Evolutionary conservation across 495 filamentous ascomycete genomes (phyloP).

Genomic region (Trichoderma virens): DNA sequence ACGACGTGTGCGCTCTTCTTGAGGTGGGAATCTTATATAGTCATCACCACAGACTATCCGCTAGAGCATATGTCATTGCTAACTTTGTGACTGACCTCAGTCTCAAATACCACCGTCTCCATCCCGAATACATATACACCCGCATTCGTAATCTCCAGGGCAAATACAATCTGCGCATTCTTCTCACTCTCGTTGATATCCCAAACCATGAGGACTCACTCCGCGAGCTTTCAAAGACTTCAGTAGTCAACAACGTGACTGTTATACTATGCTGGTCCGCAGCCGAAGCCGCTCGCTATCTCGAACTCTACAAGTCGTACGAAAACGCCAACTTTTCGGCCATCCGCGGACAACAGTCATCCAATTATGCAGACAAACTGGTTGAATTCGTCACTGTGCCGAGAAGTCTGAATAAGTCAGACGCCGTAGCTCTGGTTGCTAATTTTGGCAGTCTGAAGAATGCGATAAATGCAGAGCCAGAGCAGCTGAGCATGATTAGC

Average conservation of each 20-base stretch:
- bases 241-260: conserved; percentile 81
- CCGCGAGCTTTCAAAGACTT: conserved; percentile 76
- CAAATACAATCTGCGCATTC: conserved; percentile 74
- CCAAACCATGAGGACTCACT: conserved; percentile 70
- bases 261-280: conserved; percentile 90
- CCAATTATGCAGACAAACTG: conserved; percentile 75
- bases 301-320: conserved; percentile 88
- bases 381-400: conserved; percentile 93
- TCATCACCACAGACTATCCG: background rate
- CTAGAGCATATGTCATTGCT: background rate
- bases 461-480: conserved; percentile 78
- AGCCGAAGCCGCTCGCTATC: conserved; percentile 83
- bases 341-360: conserved; percentile 75
- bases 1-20: conserved; percentile 92
- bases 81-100: conserved; percentile 26
- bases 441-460: conserved; percentile 81
- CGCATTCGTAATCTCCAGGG: conserved; percentile 72
- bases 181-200: conserved; percentile 91
- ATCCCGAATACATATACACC: conserved; percentile 96
- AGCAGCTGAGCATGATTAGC: conserved; percentile 70
- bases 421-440: conserved; percentile 77
- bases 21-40: conserved; percentile 14
- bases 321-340: conserved; percentile 75
- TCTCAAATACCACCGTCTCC: conserved; percentile 93
- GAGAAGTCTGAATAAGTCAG: conserved; percentile 85